phyloP scores from a whole-genome alignment of 371 early-diverging fungal species.

The Mortierella sp. region DNA sequence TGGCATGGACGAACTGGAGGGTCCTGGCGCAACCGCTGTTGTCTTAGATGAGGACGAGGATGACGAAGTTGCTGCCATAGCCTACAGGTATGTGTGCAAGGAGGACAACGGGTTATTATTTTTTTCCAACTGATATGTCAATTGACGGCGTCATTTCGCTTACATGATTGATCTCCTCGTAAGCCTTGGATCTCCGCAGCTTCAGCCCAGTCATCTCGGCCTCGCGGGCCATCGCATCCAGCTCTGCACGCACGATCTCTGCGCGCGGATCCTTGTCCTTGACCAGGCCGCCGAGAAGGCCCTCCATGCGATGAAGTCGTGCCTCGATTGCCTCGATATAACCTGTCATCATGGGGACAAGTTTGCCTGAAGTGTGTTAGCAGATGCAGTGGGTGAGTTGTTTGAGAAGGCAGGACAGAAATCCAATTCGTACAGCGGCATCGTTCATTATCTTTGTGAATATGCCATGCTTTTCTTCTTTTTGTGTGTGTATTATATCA shows the following conservation, averaged over 20 bases:
- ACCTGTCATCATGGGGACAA: constrained; percentile 56
- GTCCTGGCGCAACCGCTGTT: neutral
- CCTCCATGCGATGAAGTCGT: constrained; percentile 73
- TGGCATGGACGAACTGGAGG: neutral
- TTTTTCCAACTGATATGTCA: neutral
- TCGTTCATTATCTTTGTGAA: too few relatives aligned
- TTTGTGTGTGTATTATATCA: neutral
- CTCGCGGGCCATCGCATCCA: constrained; percentile 61
- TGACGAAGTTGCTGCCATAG: constrained; percentile 15
- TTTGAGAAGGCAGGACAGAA: constrained; percentile 13
- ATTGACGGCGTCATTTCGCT: constrained; percentile 24
- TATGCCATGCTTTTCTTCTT: too few relatives aligned
- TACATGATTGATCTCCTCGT: constrained; percentile 52
- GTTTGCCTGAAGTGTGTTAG: constrained; percentile 14
- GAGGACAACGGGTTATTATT: neutral
- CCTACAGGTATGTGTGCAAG: constrained; percentile 1
- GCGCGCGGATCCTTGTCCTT: constrained; percentile 76
- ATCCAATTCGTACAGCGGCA: too few relatives aligned
- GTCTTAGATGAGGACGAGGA: constrained; percentile 7
- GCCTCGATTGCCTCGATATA: constrained; percentile 81
- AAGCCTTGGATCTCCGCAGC: constrained; percentile 45
- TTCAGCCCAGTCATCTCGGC: constrained; percentile 56
- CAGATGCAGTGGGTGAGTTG: constrained; percentile 8
- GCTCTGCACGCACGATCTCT: constrained; percentile 67
- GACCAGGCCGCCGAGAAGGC: constrained; percentile 68